These are phyloP conservation scores for Collybiopsis confluens DNA, from an alignment of 768 basidiomycete species.

Conservation along the genomic window DNA sequence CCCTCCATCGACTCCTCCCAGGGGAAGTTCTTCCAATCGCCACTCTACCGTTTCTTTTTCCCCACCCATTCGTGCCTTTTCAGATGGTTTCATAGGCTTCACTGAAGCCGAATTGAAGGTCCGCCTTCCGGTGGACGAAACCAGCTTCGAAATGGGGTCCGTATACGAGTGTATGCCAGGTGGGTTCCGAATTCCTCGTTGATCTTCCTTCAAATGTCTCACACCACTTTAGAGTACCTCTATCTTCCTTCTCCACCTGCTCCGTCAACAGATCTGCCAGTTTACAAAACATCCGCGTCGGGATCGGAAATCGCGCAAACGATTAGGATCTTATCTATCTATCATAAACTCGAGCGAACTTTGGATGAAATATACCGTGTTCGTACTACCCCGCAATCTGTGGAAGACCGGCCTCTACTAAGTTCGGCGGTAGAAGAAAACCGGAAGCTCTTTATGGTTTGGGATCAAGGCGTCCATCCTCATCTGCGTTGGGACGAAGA, in stretches of 20 bases:
- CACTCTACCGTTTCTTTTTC: conserved; percentile 16
- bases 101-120: conserved; percentile 46
- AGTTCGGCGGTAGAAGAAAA: conserved; percentile 7
- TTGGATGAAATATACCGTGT: conserved; percentile 49
- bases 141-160: conserved; percentile 71
- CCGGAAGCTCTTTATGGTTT: conserved; percentile 39
- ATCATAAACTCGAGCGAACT: conserved; percentile 53
- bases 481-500: conserved; percentile 65
- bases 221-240: conserved; percentile 52
- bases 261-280: conserved; percentile 34
- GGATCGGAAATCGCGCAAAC: conserved; percentile 72
- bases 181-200: conserved; percentile 13
- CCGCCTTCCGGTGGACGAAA: conserved; percentile 76
- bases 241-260: conserved; percentile 57
- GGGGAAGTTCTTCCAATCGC: background rate
- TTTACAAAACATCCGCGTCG: background rate
- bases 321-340: conserved; percentile 63
- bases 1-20: background rate
- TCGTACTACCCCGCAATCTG: conserved; percentile 12
- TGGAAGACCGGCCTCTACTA: background rate
- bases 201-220: conserved; percentile 8
- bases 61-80: conserved; percentile 5
- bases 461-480: conserved; percentile 65
- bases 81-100: conserved; percentile 11
- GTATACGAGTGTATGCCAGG: conserved; percentile 48